Percentiles rank a stretch among this genome's conserved stretches.
These are phyloP conservation scores for Apocynum venetum DNA, from an alignment of 257 asterid species.

Conservation along the genomic window DNA sequence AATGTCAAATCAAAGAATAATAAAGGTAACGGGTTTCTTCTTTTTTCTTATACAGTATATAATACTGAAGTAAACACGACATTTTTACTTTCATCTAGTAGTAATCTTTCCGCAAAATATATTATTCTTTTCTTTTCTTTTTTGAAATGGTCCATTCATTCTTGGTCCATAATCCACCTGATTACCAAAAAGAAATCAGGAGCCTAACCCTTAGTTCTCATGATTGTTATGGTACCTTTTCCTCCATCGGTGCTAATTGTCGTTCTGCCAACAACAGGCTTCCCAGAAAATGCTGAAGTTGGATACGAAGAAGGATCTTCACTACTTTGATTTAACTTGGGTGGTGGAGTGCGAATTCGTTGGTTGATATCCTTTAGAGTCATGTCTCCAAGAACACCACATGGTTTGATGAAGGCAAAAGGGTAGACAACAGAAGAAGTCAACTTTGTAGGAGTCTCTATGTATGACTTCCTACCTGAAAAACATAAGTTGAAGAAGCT, in stretches of 20 bases:
- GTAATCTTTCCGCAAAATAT: neutral
- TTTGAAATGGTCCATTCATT: neutral
- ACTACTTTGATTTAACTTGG: conserved; percentile 5
- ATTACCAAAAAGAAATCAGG: neutral
- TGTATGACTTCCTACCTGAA: conserved; percentile 29
- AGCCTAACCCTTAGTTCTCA: conserved; percentile 34
- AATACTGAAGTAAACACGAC: neutral
- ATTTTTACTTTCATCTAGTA: neutral
- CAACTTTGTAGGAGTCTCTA: conserved; percentile 3
- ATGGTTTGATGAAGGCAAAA: conserved; percentile 32
- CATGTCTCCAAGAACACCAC: conserved; percentile 29
- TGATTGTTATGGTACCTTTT: conserved; percentile 35
- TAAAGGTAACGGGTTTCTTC: neutral
- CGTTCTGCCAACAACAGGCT: conserved; percentile 33
- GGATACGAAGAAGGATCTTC: conserved; percentile 25
- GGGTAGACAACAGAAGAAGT: conserved; percentile 35
- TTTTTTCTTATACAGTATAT: neutral
- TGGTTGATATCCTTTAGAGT: conserved; percentile 36
- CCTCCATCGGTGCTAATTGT: conserved; percentile 32
- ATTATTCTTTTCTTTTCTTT: neutral
- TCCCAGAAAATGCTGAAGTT: conserved; percentile 39
- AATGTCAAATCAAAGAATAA: neutral
- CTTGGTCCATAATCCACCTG: neutral
- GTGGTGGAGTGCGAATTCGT: conserved; percentile 21
- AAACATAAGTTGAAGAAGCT: neutral